Percentiles rank a stretch among this genome's conserved stretches.
Evolutionary conservation across 1,284 basidiomycete genomes (phyloP).

Genomic region (Ustilago loliicola): DNA sequence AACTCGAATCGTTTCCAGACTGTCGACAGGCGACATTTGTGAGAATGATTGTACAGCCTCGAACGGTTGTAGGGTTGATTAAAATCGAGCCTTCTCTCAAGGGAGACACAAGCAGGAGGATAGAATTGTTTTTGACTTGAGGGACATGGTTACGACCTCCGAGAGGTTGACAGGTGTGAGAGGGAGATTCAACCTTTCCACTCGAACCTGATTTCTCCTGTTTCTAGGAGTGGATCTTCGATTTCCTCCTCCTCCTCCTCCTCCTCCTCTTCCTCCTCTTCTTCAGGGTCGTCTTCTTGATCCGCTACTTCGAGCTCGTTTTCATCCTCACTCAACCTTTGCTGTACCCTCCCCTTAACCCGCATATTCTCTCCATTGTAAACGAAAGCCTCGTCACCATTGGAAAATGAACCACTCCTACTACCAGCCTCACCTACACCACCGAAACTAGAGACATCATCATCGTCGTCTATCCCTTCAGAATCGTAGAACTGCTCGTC

Average conservation of each 20-base stretch:
- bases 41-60: too few relatives aligned
- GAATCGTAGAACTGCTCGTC: constrained; percentile 55
- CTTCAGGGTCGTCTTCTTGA: too few relatives aligned
- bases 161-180: too few relatives aligned
- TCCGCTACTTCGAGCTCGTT: too few relatives aligned
- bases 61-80: too few relatives aligned
- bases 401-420: constrained; percentile 2
- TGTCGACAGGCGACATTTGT: too few relatives aligned
- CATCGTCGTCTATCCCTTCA: constrained; percentile 33
- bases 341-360: constrained; percentile 8
- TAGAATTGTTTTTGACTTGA: too few relatives aligned
- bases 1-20: too few relatives aligned
- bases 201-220: constrained; percentile 68
- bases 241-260: constrained; percentile 52
- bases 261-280: constrained; percentile 34
- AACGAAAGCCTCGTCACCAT: neutral
- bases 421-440: too few relatives aligned
- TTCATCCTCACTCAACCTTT: constrained; percentile 22
- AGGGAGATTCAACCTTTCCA: constrained; percentile 48
- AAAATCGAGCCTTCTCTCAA: too few relatives aligned
- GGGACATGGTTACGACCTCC: too few relatives aligned
- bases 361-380: constrained; percentile 29
- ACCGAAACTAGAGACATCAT: constrained; percentile 28
- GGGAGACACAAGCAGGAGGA: too few relatives aligned
- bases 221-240: constrained; percentile 63